Conservation (phyloP, 345 rosid genomes). For the Citrus medica region DNA sequence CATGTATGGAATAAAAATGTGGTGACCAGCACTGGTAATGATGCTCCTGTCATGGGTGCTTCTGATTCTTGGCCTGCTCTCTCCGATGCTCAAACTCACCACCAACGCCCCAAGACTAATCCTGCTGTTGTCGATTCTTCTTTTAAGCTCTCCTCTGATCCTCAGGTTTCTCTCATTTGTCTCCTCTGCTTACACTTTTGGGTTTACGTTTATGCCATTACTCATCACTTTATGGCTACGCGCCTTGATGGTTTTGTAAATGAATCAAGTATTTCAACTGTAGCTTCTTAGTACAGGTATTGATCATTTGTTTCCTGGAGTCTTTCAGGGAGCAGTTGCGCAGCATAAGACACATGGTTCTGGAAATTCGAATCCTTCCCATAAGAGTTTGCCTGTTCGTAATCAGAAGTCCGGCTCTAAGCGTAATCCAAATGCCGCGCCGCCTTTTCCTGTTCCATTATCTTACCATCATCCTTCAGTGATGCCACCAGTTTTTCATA, state of each 20-base stretch:
- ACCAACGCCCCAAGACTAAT: slow-evolving; percentile 29
- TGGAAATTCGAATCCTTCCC: slow-evolving; percentile 48
- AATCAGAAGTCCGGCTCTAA: slow-evolving; percentile 64
- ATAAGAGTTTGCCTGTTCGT: slow-evolving; percentile 52
- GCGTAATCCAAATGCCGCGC: slow-evolving; percentile 50
- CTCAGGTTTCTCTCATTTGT: not conserved
- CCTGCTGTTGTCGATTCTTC: slow-evolving; percentile 15
- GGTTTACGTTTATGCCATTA: too few species aligned
- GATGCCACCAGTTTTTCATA: slow-evolving; percentile 45
- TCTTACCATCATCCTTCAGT: slow-evolving; percentile 50
- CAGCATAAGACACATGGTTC: slow-evolving; percentile 52
- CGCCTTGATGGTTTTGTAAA: too few species aligned
- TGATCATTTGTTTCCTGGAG: slow-evolving; percentile 10
- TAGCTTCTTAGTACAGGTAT: slow-evolving; percentile 1
- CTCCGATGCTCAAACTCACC: slow-evolving; percentile 41
- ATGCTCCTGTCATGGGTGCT: slow-evolving; percentile 67
- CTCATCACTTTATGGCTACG: not conserved
- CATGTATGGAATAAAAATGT: slow-evolving; percentile 74
- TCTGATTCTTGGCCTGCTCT: slow-evolving; percentile 91
- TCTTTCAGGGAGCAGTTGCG: slow-evolving; percentile 50
- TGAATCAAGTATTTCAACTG: not conserved
- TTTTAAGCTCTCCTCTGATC: slow-evolving; percentile 5
- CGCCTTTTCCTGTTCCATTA: slow-evolving; percentile 52
- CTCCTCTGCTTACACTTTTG: too few species aligned
- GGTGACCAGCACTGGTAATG: slow-evolving; percentile 22